phyloP scores from a whole-genome alignment of 208 protist genomes.

The Trypanosoma rangeli region DNA sequence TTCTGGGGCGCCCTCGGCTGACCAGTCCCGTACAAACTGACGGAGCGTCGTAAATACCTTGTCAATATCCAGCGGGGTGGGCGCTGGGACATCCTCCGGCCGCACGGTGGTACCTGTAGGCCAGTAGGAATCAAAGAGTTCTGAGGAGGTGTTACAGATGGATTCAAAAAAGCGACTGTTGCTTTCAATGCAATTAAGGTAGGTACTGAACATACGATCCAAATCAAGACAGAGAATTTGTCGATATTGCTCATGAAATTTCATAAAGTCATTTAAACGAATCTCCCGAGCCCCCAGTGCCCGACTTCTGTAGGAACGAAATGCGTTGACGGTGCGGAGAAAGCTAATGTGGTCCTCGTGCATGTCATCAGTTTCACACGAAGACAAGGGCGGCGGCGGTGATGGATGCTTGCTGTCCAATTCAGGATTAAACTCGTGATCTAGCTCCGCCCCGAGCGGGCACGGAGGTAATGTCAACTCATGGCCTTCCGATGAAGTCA shows the following conservation, averaged over 20 bases:
- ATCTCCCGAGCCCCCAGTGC: conserved; percentile 69
- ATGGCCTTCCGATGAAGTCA: background rate
- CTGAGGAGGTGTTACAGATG: conserved; percentile 78
- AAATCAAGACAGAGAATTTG: conserved; percentile 76
- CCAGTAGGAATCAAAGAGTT: conserved; percentile 91
- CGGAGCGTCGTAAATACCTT: conserved; percentile 96
- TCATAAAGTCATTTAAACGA: conserved; percentile 76
- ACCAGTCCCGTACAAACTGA: conserved; percentile 97
- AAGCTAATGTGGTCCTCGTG: conserved; percentile 87
- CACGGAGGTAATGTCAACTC: background rate
- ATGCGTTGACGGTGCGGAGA: conserved; percentile 79
- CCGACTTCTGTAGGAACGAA: conserved; percentile 75
- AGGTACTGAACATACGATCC: conserved; percentile 74
- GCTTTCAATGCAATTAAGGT: conserved; percentile 72
- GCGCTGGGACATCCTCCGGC: conserved; percentile 69
- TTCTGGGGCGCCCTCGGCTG: conserved; percentile 88
- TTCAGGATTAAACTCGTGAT: background rate
- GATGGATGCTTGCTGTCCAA: conserved; percentile 15
- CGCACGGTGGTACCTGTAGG: conserved; percentile 71
- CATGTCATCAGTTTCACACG: conserved; percentile 64
- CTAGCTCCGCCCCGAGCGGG: conserved; percentile 1
- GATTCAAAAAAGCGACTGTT: conserved; percentile 85
- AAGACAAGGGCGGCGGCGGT: conserved; percentile 1
- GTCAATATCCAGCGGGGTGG: conserved; percentile 88
- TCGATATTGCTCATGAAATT: conserved; percentile 72